A percentile compares a stretch with the other conserved stretches of the same genome.
Conservation (phyloP, 176 grass and related monocot genomes). For the Carex myosuroides region DNA sequence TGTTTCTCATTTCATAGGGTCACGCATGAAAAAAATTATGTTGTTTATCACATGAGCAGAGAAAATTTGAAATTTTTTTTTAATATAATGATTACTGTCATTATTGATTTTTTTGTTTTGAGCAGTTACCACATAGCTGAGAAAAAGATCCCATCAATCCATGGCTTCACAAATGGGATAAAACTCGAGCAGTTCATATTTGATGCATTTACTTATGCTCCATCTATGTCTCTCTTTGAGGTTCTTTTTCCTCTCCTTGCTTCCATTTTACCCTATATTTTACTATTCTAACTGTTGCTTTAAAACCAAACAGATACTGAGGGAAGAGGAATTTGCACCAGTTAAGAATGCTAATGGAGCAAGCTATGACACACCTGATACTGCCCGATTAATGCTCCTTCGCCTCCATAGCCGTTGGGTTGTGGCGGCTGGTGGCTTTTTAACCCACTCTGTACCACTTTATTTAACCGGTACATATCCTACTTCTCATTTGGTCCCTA, state of each 20-base stretch:
- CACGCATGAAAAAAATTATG: background rate
- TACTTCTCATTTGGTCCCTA: background rate
- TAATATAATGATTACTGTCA: background rate
- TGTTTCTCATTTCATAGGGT: background rate
- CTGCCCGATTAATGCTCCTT: constrained; percentile 69
- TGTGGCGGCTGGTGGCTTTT: constrained; percentile 81
- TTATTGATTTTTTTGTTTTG: background rate
- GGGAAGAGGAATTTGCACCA: constrained; percentile 96
- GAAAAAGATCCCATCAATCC: constrained; percentile 85
- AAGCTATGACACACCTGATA: constrained; percentile 78
- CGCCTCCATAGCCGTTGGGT: constrained; percentile 92
- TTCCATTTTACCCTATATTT: background rate
- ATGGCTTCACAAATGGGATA: constrained; percentile 60
- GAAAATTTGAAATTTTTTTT: constrained; percentile 2
- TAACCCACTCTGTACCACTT: constrained; percentile 80
- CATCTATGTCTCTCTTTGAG: constrained; percentile 79
- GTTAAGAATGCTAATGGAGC: constrained; percentile 92
- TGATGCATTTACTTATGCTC: constrained; percentile 75
- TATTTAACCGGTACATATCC: constrained; percentile 70
- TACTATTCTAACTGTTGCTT: background rate
- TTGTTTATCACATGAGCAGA: background rate
- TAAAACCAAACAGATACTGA: constrained; percentile 39
- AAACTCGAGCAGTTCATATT: constrained; percentile 97
- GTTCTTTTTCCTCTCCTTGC: constrained; percentile 18
- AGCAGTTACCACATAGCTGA: constrained; percentile 77